Evolutionary conservation across 805 yeast genomes (phyloP), one percentile per base, ranked within the genome.

Genomic region (Candida andamanensis): DNA sequence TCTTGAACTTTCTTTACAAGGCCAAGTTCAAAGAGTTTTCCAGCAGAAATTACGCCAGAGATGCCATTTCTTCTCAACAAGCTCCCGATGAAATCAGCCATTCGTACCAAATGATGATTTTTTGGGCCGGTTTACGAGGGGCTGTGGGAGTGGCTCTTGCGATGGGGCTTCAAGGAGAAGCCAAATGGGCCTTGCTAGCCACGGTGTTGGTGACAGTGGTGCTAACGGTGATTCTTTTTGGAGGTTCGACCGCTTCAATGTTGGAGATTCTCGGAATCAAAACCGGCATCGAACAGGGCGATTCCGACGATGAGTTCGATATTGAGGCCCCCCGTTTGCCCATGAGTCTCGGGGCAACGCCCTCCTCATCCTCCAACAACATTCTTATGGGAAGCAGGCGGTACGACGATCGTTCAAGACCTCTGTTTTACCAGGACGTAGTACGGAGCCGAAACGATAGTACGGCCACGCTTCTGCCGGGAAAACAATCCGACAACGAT

Each of bases 131-230:
- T 3, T 67, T 92, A 35, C 72, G 99, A 52, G 99, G 99, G 38
- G 99, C 99, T 1, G 99, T 92, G 21, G 99, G 99, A 43, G 99
- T 92, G 4, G 99, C 98, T 0, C 72, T 92, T 49, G 98, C 98
- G 0, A 86, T 94, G 78, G 98, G 98, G 10, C 65, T 92, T 24
- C 95, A 85, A 59, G 98, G 97, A 39, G 96, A 90, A 50, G 79
- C 85, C 35, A 90, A 89, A 42, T 79, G 80, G 52, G 79, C 95
- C 0, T 64, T 92, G 32, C 62, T 90, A 33, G 99, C 98, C 3
- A 94, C 98, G 0, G 96, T 94, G 1, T 64, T 94, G 26, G 97
- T 94, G 10, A 97, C 90, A 15, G 99, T 92, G 8, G 98, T 92
- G 18, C 65, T 92, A 28, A 92, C 99, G 0, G 98, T 92, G 17